phyloP scores from a whole-genome alignment of 345 rosid genomes.

The Bruguiera gymnorhiza region DNA sequence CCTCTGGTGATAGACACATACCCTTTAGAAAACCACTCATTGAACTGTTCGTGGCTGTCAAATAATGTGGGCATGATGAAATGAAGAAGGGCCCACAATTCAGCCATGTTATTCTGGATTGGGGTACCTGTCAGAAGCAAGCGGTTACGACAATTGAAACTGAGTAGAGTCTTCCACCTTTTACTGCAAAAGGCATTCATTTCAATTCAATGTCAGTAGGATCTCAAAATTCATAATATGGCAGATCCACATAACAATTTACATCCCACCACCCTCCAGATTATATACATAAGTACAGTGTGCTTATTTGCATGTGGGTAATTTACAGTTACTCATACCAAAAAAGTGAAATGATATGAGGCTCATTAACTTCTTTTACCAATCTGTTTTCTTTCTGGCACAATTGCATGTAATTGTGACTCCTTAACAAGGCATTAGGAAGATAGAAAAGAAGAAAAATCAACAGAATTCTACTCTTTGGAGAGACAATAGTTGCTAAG shows the following conservation, averaged over 20 bases:
- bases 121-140: slow-evolving; percentile 99
- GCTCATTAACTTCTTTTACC: neutral
- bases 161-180: slow-evolving; percentile 98
- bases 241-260: too few relatives aligned
- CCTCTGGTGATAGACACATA: slow-evolving; percentile 32
- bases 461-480: neutral
- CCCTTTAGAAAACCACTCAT: slow-evolving; percentile 99
- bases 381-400: neutral
- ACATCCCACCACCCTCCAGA: too few relatives aligned
- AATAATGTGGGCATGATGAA: slow-evolving; percentile 98
- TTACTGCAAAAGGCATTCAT: slow-evolving; percentile 53
- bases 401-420: neutral
- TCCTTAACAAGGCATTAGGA: too few relatives aligned
- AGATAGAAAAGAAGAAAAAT: neutral
- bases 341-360: neutral
- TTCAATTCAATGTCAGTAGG: slow-evolving; percentile 1
- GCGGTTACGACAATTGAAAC: slow-evolving; percentile 98
- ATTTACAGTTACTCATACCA: too few relatives aligned
- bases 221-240: too few relatives aligned
- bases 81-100: slow-evolving; percentile 98
- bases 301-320: neutral
- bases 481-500: neutral
- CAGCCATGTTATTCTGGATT: slow-evolving; percentile 99
- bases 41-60: slow-evolving; percentile 98
- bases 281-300: too few relatives aligned